Base-by-base conservation (phyloP, 140 eudicot genomes). In the Cichorium intybus region DNA sequence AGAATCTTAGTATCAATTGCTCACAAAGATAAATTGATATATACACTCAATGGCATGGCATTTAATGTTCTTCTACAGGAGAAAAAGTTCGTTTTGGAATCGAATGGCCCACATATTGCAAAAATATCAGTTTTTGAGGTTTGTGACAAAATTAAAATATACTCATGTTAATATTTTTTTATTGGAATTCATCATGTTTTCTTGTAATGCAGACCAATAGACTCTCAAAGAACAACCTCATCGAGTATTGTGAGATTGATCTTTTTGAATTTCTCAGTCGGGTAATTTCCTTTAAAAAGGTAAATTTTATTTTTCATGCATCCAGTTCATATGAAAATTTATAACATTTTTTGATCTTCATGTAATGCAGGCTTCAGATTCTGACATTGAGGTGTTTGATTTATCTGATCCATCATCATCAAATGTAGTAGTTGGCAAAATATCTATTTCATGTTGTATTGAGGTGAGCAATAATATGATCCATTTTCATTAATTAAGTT, bases 101-200 rank as follows among this genome's bases (percentile, higher is more conserved):
- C 59, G 72, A 75, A 87, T 53, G 95, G 97, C 62, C 84, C 97
- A 45, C 97, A 64, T 76, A 47, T 90, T 15, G 95, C 95, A 56
- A 84, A 88, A 66, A 70, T 90, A 67, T 77, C 90, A 43, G 86
- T 90, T 46, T 90, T 77, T 71, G 96, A 87, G 97, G 97, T 90
- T 34, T 68, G 81, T 79, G 55, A 33, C 24, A 14, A 22, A 10
- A 11, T 47, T 45, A 9, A 51, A 37, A 35, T 34, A 47, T 47
- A 11, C 29, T 64, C 31, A 47, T 56, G 46, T 24, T 58, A 60
- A 39, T 10, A 14, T n/a, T 29, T 26, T 2, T 4, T 11, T 10
- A n/a, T 11, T 24, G 3, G 23, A 67, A 49, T 64, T 56, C 37
- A 43, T 68, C 24, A 15, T 15, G 22, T 62, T 52, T 31, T 21